Base-by-base conservation (phyloP, 2,329 filamentous ascomycete species). In the Cryoendolithus antarcticus region DNA sequence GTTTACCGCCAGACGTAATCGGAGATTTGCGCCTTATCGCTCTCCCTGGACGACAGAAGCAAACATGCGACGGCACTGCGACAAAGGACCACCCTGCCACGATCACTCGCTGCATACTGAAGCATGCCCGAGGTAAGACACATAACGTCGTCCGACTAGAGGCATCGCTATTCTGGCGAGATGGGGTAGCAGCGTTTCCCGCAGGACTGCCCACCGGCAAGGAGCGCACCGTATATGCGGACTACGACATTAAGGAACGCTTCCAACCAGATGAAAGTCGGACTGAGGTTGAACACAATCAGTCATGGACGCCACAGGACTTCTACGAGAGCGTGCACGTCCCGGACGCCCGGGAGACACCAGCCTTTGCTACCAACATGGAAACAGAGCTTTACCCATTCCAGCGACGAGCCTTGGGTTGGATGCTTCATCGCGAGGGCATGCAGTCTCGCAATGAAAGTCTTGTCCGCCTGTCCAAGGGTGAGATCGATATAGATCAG, bases 311-410 rank as follows among this genome's bases (percentile, higher is more conserved):
- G 3, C 63, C 70, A 8, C 64, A 67, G 35, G 69, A 73, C 41
- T 88, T 88, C 53, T 88, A 86, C 50, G 71, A 81, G 37, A 74
- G 75, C 9, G 77, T 82, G 1, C 71, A 77, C 51, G 69, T 78
- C 2, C 77, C 82, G 1, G 19, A 62, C 70, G 37, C 62, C 61
- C 33, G 67, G n/a, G 35, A 38, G 6, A 33, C 38, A 1, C 37
- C 45, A 4, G 40, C 46, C 1, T 43, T 46, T 13, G 35, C 48
- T 6, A 42, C 44, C 11, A 38, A 55, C 3, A 48, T 60, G 2
- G 50, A 54, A 4, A 55, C 43, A 9, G 49, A 60, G 0, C 60
- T 86, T 0, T 86, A 77, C 53, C 81, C 80, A 0, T 88, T 86
- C 43, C 83, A 88, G 56, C 74, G 74, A 40, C 66, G 80, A 43